A percentile compares a stretch with the other conserved stretches of the same genome.
Conservation (phyloP, 2,329 filamentous ascomycete species). For the Ophiostoma triangulosporum region DNA sequence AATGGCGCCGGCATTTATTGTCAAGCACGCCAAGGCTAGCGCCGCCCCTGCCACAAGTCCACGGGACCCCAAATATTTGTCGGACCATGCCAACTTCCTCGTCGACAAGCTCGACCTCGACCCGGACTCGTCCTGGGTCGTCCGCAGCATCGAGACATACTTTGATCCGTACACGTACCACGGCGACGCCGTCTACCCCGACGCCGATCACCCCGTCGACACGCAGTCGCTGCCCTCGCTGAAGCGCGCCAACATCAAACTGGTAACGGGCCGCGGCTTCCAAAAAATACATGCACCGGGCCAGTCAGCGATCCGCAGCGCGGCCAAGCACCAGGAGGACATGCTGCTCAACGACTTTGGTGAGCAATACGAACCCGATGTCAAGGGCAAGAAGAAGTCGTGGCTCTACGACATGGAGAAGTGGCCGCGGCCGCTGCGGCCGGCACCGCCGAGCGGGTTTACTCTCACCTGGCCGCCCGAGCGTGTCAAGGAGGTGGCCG, state of each 20-base stretch:
- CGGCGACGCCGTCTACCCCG: not conserved
- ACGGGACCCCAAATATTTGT: not conserved
- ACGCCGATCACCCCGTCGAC: slow-evolving; percentile 13
- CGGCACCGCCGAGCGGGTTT: not conserved
- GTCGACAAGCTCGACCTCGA: slow-evolving; percentile 17
- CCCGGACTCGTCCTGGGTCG: slow-evolving; percentile 14
- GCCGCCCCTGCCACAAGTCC: not conserved
- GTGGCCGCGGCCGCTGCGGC: not conserved
- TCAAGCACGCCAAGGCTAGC: not conserved
- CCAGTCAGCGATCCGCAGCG: not conserved
- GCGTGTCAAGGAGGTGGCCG: not conserved
- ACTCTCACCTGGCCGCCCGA: not conserved
- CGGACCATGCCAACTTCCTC: slow-evolving; percentile 16
- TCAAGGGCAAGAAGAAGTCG: not conserved
- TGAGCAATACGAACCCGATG: not conserved
- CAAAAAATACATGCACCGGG: not conserved
- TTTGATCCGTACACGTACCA: not conserved
- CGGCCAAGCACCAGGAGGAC: not conserved
- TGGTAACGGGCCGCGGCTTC: not conserved
- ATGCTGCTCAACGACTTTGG: slow-evolving; percentile 2
- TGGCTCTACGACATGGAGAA: not conserved
- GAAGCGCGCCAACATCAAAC: not conserved
- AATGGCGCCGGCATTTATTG: no score
- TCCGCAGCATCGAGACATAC: not conserved
- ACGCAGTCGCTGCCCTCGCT: slow-evolving; percentile 7